Evolutionary conservation across 108 stramenopile species (phyloP), one percentile per base, ranked within the genome.

Genomic region (Licmophora abbreviata): DNA sequence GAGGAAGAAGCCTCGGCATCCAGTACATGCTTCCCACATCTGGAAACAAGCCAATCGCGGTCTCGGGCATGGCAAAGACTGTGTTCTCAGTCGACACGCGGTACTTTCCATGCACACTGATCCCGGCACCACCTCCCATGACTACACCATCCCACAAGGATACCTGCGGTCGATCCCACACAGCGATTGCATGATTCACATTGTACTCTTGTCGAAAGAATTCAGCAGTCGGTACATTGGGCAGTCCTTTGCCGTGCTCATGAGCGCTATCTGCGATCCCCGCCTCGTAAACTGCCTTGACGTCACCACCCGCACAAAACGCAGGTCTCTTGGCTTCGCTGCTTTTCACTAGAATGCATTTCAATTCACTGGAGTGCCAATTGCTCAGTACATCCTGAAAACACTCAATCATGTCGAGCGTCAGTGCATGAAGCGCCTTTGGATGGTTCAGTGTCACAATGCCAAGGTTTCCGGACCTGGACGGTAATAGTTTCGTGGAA

Each of bases 61-160:
- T 91, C 70, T 99, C 98, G 8, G 98, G 98, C 98, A 98, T 99
- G 54, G 95, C 90, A 58, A 96, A 95, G 0, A 95, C 25, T 2
- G 93, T 81, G 27, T 78, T 63, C 66, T 97, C 94, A 0, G 97
- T 99, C 5, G 96, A 92, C 0, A 99, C 72, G 17, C 98, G 71
- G 58, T 95, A 87, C 27, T 71, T 71, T 22, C 96, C 96, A 63
- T 95, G 85, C 24, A 99, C 62, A 1, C 86, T 89, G 17, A 97
- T 53, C 0, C 98, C 98, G 17, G 95, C 96, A 9, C 98, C 98
- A 20, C 98, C 98, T 32, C 98, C 98, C 96, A 99, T 96, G 48
- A 95, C 94, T 25, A 98, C 69, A 26, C 98, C 98, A 66, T 99
- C 92, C 96, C 96, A 97, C 21, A 99, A 23, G 4, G 87, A 82